Evolutionary conservation across 768 basidiomycete genomes (phyloP).

Genomic region (Hygrophorus pudorinus): DNA sequence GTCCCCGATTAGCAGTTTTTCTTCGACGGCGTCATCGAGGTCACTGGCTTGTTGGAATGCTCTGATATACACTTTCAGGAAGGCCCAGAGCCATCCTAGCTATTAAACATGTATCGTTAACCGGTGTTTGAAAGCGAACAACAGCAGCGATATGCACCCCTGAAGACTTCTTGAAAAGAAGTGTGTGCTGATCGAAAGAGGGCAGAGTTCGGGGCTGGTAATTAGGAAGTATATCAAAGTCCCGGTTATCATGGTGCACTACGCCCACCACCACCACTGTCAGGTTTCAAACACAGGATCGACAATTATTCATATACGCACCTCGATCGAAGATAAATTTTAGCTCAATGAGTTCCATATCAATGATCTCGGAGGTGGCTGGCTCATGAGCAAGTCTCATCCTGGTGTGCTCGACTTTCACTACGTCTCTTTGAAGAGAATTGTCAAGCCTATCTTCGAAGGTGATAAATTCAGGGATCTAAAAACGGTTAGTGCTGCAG

Average conservation of each 20-base stretch:
- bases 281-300: neutral
- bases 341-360: constrained; percentile 76
- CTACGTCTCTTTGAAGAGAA: constrained; percentile 75
- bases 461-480: constrained; percentile 78
- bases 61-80: constrained; percentile 70
- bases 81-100: constrained; percentile 63
- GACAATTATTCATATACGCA: constrained; percentile 21
- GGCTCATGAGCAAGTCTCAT: constrained; percentile 74
- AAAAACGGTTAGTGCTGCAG: constrained; percentile 1
- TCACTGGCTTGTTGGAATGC: constrained; percentile 73
- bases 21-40: constrained; percentile 70
- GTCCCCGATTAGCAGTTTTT: constrained; percentile 74
- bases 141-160: constrained; percentile 38
- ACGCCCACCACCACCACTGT: constrained; percentile 2
- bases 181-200: constrained; percentile 57
- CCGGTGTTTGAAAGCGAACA: neutral
- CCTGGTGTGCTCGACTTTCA: constrained; percentile 76
- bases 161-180: constrained; percentile 51
- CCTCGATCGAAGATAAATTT: constrained; percentile 75
- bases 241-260: constrained; percentile 84
- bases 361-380: constrained; percentile 60
- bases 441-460: constrained; percentile 78
- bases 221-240: constrained; percentile 67
- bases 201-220: constrained; percentile 54
- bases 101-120: constrained; percentile 18